Evolutionary conservation across 345 rosid genomes (phyloP), one percentile per base, ranked within the genome.

Genomic region (Salix exigua): DNA sequence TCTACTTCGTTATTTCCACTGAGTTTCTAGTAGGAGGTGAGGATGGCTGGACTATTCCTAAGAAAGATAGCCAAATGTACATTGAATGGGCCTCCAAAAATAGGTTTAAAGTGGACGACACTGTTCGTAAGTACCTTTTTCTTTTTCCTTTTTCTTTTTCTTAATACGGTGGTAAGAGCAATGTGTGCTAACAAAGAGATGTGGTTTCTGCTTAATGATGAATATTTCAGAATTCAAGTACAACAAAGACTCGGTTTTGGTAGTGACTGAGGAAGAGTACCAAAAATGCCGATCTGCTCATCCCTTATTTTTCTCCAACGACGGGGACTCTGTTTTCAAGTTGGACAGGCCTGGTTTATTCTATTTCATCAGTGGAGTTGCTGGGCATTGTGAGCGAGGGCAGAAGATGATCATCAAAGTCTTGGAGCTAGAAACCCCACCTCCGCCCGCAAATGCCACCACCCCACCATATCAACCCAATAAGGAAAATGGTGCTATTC

Each of bases 391-490:
- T 31, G 83, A 85, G 77, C 79, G 85, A 77, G 96, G 91, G 68
- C 87, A 79, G 82, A 91, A 88, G 83, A 86, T 89, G 92, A 89
- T 89, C 86, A 78, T 89, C 40, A 91, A 91, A 77, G 93, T 91
- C 11, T 73, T 91, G 88, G 89, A 89, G 78, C 48, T 71, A 0
- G 84, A 72, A 37, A 68, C 55, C 75, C 83, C 86, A 14, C 81
- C 83, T 66, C 68, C n/a, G 40, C 5, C 79, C 19, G 66, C 38
- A 28, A 76, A 76, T 40, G 64, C 28, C 46, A 71, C 80, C 53
- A 42, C 35, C 4, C 19, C 70, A 23, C 8, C 72, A 7, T 83
- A 66, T 7, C 58, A 25, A 1, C 44, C 28, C 23, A 18, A 12
- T 17, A 19, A 55, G 2, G 18, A 40, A 26, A 75, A 58, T 60